phyloP scores from a whole-genome alignment of 495 filamentous ascomycete species.

The Penicillium cinerascens region DNA sequence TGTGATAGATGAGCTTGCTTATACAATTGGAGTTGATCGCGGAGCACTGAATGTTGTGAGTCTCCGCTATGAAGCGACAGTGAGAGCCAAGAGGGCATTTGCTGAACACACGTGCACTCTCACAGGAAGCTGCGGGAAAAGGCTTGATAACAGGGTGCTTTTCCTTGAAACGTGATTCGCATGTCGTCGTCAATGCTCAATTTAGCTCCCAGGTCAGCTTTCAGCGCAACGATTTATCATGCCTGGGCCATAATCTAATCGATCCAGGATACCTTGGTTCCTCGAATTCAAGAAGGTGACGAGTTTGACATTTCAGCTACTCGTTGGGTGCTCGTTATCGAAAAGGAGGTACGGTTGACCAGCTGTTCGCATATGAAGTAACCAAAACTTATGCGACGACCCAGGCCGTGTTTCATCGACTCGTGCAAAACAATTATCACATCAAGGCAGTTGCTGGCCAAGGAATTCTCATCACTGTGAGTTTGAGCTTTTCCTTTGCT shows the following conservation, averaged over 20 bases:
- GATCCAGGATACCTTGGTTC: constrained; percentile 63
- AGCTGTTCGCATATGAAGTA: neutral
- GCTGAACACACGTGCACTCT: neutral
- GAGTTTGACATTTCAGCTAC: constrained; percentile 50
- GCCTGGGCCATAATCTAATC: constrained; percentile 1
- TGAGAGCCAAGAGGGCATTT: neutral
- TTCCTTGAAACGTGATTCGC: constrained; percentile 28
- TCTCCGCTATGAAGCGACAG: constrained; percentile 29
- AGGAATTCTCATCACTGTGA: constrained; percentile 68
- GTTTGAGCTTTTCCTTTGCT: neutral
- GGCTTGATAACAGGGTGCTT: constrained; percentile 62
- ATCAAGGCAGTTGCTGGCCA: constrained; percentile 44
- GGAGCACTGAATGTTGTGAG: constrained; percentile 43
- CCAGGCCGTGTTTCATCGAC: constrained; percentile 76
- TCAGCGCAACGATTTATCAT: neutral
- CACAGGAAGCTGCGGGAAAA: constrained; percentile 61
- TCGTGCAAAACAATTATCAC: constrained; percentile 55
- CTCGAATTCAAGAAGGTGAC: constrained; percentile 51
- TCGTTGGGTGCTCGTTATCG: constrained; percentile 78
- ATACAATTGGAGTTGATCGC: constrained; percentile 53
- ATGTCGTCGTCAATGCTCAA: constrained; percentile 20
- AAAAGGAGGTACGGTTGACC: constrained; percentile 70
- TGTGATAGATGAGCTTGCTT: constrained; percentile 81
- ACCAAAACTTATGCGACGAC: neutral
- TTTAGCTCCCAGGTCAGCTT: neutral